phyloP scores from a whole-genome alignment of 768 basidiomycete genomes.

The Amylocystis lapponica region DNA sequence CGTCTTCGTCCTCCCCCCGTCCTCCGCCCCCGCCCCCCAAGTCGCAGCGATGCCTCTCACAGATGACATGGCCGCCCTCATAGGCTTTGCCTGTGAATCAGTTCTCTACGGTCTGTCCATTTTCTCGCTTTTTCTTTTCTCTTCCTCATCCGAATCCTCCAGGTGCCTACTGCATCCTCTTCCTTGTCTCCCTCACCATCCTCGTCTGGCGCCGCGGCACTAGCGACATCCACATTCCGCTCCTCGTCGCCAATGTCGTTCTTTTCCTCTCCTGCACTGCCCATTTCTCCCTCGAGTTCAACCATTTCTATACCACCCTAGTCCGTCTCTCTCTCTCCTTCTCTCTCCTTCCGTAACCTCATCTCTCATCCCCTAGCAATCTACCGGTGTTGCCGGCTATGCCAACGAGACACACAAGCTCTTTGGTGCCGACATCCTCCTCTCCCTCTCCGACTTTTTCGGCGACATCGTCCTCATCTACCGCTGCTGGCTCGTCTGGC shows the following conservation, averaged over 20 bases:
- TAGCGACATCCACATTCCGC: slow-evolving; percentile 17
- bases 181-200: slow-evolving; percentile 23
- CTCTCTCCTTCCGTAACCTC: neutral
- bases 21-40: neutral
- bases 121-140: too few species aligned
- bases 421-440: slow-evolving; percentile 30
- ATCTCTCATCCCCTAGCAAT: slow-evolving; percentile 11
- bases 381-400: slow-evolving; percentile 22
- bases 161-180: slow-evolving; percentile 21
- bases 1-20: neutral
- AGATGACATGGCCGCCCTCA: slow-evolving; percentile 27
- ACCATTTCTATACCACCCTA: slow-evolving; percentile 27
- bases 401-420: slow-evolving; percentile 27
- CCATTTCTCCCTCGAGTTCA: slow-evolving; percentile 31
- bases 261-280: slow-evolving; percentile 29
- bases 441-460: slow-evolving; percentile 31
- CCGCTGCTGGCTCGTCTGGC: slow-evolving; percentile 40
- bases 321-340: slow-evolving; percentile 17
- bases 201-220: slow-evolving; percentile 11
- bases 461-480: slow-evolving; percentile 33
- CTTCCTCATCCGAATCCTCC: too few species aligned
- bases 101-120: slow-evolving; percentile 31
- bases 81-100: slow-evolving; percentile 33
- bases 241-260: slow-evolving; percentile 23
- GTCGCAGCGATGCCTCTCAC: slow-evolving; percentile 26